Percentiles rank a stretch among this genome's conserved stretches.
Evolutionary conservation across 148 eudicot species (phyloP).

Genomic region (Rhododendron henanense): DNA sequence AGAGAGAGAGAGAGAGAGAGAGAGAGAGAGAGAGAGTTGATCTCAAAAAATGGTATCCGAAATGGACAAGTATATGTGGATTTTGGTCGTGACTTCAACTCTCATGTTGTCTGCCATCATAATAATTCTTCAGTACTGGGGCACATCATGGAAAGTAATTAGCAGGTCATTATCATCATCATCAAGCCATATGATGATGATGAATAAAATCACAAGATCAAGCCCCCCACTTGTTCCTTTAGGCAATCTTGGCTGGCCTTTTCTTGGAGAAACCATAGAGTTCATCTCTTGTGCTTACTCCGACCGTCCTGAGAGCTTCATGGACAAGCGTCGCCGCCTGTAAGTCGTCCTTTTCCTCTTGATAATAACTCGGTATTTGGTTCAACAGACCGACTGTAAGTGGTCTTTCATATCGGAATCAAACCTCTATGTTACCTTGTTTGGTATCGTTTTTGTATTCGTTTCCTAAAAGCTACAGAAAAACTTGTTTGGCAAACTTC

Average conservation of each 20-base stretch:
- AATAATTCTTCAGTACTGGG: not conserved
- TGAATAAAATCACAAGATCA: conserved; percentile 5
- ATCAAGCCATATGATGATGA: not conserved
- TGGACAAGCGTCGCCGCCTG: conserved; percentile 76
- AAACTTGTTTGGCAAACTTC: not conserved
- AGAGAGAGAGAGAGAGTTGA: not conserved
- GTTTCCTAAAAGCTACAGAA: not conserved
- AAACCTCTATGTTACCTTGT: not conserved
- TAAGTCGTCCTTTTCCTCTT: conserved; percentile 29
- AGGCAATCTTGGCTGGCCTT: conserved; percentile 82
- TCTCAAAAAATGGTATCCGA: not conserved
- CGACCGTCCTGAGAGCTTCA: conserved; percentile 67
- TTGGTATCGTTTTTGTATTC: not conserved
- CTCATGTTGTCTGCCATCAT: conserved; percentile 11
- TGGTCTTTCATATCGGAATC: not conserved
- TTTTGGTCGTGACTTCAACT: conserved; percentile 1
- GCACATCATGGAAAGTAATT: not conserved
- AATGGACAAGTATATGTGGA: conserved; percentile 3
- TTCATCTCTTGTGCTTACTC: conserved; percentile 87
- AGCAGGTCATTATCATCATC: not conserved
- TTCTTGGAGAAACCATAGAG: conserved; percentile 85
- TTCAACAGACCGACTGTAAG: not conserved
- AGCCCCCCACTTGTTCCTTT: conserved; percentile 23
- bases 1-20: no score
- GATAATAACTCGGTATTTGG: not conserved